Evolutionary conservation across 2,329 filamentous ascomycete genomes (phyloP).

Genomic region (Trichoderma brevicompactum): DNA sequence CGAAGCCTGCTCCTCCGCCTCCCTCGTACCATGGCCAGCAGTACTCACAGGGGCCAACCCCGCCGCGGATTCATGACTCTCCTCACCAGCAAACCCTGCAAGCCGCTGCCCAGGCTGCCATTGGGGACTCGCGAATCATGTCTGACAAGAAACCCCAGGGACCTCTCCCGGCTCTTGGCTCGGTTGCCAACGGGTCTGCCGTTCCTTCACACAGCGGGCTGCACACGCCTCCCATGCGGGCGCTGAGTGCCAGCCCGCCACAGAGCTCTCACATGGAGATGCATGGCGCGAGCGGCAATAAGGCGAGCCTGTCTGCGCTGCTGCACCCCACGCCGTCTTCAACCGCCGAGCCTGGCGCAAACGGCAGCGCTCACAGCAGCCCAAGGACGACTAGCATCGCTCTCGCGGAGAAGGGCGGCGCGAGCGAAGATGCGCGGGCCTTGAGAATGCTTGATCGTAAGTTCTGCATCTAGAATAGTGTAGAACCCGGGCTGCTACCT

Average conservation of each 20-base stretch:
- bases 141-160: slow-evolving; percentile 48
- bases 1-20: slow-evolving; percentile 37
- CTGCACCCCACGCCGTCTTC: slow-evolving; percentile 54
- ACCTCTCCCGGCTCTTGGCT: slow-evolving; percentile 49
- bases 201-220: slow-evolving; percentile 39
- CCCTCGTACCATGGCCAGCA: slow-evolving; percentile 42
- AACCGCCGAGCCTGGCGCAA: slow-evolving; percentile 52
- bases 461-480: slow-evolving; percentile 45
- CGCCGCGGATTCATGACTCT: slow-evolving; percentile 45
- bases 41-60: slow-evolving; percentile 43
- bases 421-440: slow-evolving; percentile 67
- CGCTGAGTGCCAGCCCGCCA: slow-evolving; percentile 55
- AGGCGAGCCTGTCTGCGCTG: slow-evolving; percentile 54
- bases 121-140: slow-evolving; percentile 46
- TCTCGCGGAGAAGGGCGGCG: slow-evolving; percentile 47
- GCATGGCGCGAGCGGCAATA: slow-evolving; percentile 39
- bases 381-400: slow-evolving; percentile 38
- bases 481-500: neutral
- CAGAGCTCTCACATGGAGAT: slow-evolving; percentile 47
- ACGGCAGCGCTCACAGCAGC: slow-evolving; percentile 50
- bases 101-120: slow-evolving; percentile 48
- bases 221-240: slow-evolving; percentile 51
- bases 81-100: slow-evolving; percentile 53
- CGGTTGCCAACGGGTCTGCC: slow-evolving; percentile 39
- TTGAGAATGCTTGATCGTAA: slow-evolving; percentile 68